Evolutionary conservation across 2,329 filamentous ascomycete species (phyloP).

Genomic region (Microcyclosporella mali): DNA sequence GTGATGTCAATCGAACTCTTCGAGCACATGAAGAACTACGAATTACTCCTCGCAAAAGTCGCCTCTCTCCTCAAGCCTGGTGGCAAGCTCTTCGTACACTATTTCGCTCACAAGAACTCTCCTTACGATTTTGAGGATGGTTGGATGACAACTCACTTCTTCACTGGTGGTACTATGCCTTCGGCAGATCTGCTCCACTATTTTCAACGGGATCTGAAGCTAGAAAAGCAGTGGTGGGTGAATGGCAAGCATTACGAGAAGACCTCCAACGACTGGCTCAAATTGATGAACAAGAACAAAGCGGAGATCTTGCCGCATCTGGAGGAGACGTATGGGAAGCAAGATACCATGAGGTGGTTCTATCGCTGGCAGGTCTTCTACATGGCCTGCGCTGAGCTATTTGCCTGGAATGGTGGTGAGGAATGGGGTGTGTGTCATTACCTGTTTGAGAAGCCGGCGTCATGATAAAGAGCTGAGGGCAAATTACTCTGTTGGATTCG

Average conservation of each 20-base stretch:
- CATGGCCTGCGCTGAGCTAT: constrained; percentile 64
- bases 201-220: constrained; percentile 57
- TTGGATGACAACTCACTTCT: constrained; percentile 71
- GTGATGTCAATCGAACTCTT: constrained; percentile 66
- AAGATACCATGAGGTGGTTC: constrained; percentile 57
- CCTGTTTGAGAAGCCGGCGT: constrained; percentile 54
- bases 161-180: constrained; percentile 67
- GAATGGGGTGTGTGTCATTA: constrained; percentile 64
- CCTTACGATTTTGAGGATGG: constrained; percentile 66
- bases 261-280: constrained; percentile 65
- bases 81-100: constrained; percentile 64
- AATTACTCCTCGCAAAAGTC: constrained; percentile 60
- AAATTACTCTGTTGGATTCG: too few species aligned
- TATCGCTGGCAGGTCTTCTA: constrained; percentile 68
- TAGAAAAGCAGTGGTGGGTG: constrained; percentile 65
- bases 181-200: constrained; percentile 60
- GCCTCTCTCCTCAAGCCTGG: constrained; percentile 52
- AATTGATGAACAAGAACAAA: constrained; percentile 54
- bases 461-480: too few species aligned
- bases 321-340: constrained; percentile 58
- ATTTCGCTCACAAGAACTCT: constrained; percentile 58
- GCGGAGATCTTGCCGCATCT: constrained; percentile 58
- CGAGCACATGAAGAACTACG: constrained; percentile 73
- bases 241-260: constrained; percentile 62
- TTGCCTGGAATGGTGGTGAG: constrained; percentile 59